A percentile compares a stretch with the other conserved stretches of the same genome.
These are phyloP conservation scores for Claviceps fusiformis DNA, from an alignment of 2,329 filamentous ascomycete species.

Conservation along the genomic window DNA sequence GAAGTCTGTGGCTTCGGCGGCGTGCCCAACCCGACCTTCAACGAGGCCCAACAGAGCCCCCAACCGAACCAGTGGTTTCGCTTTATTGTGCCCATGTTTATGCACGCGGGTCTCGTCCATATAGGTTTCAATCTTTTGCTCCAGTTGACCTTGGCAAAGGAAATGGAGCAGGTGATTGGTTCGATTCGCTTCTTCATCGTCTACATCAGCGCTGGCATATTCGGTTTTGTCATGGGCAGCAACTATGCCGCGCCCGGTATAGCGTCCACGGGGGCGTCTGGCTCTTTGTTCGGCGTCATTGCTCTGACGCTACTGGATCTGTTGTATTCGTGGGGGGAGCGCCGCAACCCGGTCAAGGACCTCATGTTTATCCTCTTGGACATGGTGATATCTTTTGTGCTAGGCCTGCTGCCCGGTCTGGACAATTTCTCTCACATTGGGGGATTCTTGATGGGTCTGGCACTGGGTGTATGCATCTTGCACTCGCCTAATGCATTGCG, in stretches of 20 bases:
- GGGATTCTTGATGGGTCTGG: slow-evolving; percentile 84
- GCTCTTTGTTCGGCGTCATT: slow-evolving; percentile 80
- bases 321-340: slow-evolving; percentile 81
- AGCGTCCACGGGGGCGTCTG: slow-evolving; percentile 78
- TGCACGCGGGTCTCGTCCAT: slow-evolving; percentile 87
- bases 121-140: slow-evolving; percentile 92
- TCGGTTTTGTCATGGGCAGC: slow-evolving; percentile 87
- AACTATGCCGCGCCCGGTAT: slow-evolving; percentile 79
- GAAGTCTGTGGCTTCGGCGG: slow-evolving; percentile 75
- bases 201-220: slow-evolving; percentile 84
- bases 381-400: slow-evolving; percentile 76
- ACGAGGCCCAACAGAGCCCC: slow-evolving; percentile 35
- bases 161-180: slow-evolving; percentile 87
- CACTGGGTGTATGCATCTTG: slow-evolving; percentile 72
- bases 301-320: slow-evolving; percentile 80
- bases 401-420: slow-evolving; percentile 79
- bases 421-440: slow-evolving; percentile 98
- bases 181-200: slow-evolving; percentile 78
- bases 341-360: slow-evolving; percentile 64
- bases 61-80: slow-evolving; percentile 91
- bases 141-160: slow-evolving; percentile 76
- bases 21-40: slow-evolving; percentile 50
- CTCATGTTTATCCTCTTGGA: slow-evolving; percentile 79
- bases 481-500: slow-evolving; percentile 76
- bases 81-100: slow-evolving; percentile 90